These are phyloP conservation scores for Ziziphus jujuba DNA, from an alignment of 306 rosid species.

Conservation along the genomic window DNA sequence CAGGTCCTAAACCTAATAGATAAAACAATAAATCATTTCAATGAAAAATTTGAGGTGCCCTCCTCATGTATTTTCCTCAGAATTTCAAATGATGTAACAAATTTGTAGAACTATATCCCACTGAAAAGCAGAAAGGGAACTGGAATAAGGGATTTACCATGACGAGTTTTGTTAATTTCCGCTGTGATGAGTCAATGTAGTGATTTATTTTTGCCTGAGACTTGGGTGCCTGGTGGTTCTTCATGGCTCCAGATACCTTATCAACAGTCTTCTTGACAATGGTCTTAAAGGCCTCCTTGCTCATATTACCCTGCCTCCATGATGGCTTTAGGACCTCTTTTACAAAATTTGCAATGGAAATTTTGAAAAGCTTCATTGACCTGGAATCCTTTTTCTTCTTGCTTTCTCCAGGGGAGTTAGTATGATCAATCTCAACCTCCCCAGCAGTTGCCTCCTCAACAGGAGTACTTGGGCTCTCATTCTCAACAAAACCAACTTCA, in stretches of 20 bases:
- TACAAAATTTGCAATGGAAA: slow-evolving; percentile 87
- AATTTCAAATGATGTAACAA: slow-evolving; percentile 2
- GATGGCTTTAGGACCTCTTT: slow-evolving; percentile 95
- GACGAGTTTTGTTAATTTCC: slow-evolving; percentile 93
- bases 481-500: slow-evolving; percentile 75
- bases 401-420: slow-evolving; percentile 65
- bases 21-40: not conserved
- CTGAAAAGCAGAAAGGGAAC: slow-evolving; percentile 5
- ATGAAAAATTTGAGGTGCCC: slow-evolving; percentile 6
- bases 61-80: not conserved
- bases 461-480: slow-evolving; percentile 64
- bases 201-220: slow-evolving; percentile 84
- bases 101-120: not conserved
- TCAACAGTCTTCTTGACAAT: slow-evolving; percentile 97
- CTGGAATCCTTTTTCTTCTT: slow-evolving; percentile 82
- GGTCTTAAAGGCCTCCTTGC: slow-evolving; percentile 97
- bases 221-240: slow-evolving; percentile 84
- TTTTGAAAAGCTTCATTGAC: slow-evolving; percentile 78
- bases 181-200: slow-evolving; percentile 84
- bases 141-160: slow-evolving; percentile 55
- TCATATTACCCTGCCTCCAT: slow-evolving; percentile 99
- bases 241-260: slow-evolving; percentile 98
- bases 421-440: slow-evolving; percentile 73
- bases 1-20: not conserved
- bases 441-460: slow-evolving; percentile 44